These are phyloP conservation scores for Rhodocollybia butyracea DNA, from an alignment of 768 basidiomycete genomes.

Conservation along the genomic window DNA sequence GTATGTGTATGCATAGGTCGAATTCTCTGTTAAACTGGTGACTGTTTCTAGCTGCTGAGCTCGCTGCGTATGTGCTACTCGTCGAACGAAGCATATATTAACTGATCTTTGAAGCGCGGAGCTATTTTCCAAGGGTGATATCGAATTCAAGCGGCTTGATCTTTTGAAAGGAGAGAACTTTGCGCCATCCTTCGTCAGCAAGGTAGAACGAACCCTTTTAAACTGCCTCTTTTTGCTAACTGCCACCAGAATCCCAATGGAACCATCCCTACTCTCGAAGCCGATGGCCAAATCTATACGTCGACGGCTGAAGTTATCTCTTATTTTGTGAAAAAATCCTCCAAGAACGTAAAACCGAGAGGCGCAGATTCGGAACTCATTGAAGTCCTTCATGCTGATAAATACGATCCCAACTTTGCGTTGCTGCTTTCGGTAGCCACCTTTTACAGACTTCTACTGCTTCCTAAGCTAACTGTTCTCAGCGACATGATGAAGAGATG, in stretches of 20 bases:
- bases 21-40: not conserved
- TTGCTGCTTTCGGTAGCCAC: conserved; percentile 33
- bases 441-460: not conserved
- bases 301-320: conserved; percentile 38
- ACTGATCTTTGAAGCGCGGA: conserved; percentile 29
- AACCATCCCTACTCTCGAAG: conserved; percentile 40
- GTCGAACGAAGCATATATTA: not conserved
- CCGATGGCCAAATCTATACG: conserved; percentile 32
- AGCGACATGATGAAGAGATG: conserved; percentile 3
- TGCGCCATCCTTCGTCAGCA: conserved; percentile 40
- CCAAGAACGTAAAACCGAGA: conserved; percentile 30
- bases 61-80: conserved; percentile 16
- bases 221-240: no score
- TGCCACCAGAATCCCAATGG: conserved; percentile 45
- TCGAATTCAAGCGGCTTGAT: conserved; percentile 35
- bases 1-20: not conserved
- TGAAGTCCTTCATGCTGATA: conserved; percentile 39
- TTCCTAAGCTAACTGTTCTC: not conserved
- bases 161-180: conserved; percentile 48
- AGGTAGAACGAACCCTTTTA: conserved; percentile 27
- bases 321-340: conserved; percentile 38
- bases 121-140: conserved; percentile 32
- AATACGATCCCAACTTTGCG: conserved; percentile 52
- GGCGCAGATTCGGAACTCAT: conserved; percentile 26
- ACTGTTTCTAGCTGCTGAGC: conserved; percentile 15